Evolutionary conservation across 2,329 filamentous ascomycete species (phyloP), one percentile per base, ranked within the genome.

Genomic region (Claviceps pazoutovae): DNA sequence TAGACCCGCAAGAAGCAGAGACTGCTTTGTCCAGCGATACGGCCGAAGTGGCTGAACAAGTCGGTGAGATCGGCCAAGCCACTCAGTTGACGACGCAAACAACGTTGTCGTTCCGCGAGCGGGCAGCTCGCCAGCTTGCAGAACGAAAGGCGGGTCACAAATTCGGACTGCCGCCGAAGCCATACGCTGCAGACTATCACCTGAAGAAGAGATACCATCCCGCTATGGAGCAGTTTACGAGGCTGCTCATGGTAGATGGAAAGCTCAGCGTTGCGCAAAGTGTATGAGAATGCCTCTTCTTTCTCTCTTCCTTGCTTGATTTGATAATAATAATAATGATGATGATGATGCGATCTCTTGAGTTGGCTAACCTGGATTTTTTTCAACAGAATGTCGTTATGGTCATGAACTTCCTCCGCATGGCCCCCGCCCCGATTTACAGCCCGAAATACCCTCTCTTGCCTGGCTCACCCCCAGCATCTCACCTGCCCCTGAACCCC

Each of bases 251-350:
- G 91, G 75, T 76, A 60, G 80, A 97, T 68, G 93, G 93, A 60
- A 94, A 96, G 74, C 80, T 95, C 65, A 85, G 84, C 63, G 78
- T 80, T 66, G 93, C 93, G n/a, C 88, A 98, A 68, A 82, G 83
- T 72, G 89, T 95, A 75, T 5, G 34, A 45, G 26, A 36, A 13
- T 19, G 17, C 0, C 38, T 14, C 5, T 30, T 30, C 8, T 38
- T 26, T 39, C 34, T 38, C 19, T 23, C 19, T 23, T 38, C 21
- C 19, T 34, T 21, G 23, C 7, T 39, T 38, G 37, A 14, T 8
- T 16, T 41, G 36, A 17, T 61, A 6, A 21, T 41, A 8, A 8
- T 11, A 9, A 11, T 8, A 2, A 30, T 30, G 26, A 2, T 34
- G 30, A 11, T 8, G 26, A 30, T 30, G 26, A 2, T 9, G 9